Conservation (phyloP, 2,329 filamentous ascomycete species). For the Dryadomyces quercus-mongolicae region DNA sequence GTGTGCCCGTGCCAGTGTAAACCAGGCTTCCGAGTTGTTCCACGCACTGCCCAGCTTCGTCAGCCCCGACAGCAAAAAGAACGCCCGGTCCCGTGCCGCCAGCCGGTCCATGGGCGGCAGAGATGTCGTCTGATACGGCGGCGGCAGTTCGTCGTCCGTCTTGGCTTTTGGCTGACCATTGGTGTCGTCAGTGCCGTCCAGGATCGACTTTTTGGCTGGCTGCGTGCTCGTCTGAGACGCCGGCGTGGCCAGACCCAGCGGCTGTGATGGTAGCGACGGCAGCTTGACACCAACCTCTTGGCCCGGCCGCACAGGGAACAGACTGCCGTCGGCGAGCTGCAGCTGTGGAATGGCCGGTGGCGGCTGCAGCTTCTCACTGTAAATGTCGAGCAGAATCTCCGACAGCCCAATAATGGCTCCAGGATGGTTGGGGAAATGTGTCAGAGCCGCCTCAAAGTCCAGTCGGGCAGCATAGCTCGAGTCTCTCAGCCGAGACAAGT, state of each 20-base stretch:
- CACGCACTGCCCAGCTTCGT: slow-evolving; percentile 80
- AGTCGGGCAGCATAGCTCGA: slow-evolving; percentile 57
- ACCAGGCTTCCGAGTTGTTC: slow-evolving; percentile 93
- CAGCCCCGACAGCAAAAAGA: slow-evolving; percentile 66
- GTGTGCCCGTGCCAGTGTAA: slow-evolving; percentile 71
- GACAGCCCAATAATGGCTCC: slow-evolving; percentile 71
- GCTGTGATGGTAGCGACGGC: slow-evolving; percentile 26
- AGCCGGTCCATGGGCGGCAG: slow-evolving; percentile 68
- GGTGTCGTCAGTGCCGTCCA: background rate
- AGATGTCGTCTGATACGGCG: slow-evolving; percentile 43
- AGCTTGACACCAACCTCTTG: slow-evolving; percentile 6
- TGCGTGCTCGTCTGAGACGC: background rate
- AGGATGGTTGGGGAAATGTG: slow-evolving; percentile 68
- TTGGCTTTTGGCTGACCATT: background rate
- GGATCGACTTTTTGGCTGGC: background rate
- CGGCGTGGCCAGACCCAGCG: slow-evolving; percentile 29
- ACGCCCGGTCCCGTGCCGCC: slow-evolving; percentile 82
- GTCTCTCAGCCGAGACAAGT: slow-evolving; percentile 50
- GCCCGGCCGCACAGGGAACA: slow-evolving; percentile 13
- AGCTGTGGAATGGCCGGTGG: slow-evolving; percentile 38
- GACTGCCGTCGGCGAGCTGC: slow-evolving; percentile 19
- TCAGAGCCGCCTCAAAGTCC: slow-evolving; percentile 72
- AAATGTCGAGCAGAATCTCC: slow-evolving; percentile 77
- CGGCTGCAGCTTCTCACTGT: slow-evolving; percentile 55
- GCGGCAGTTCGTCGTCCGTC: slow-evolving; percentile 19